Evolutionary conservation across 2,329 filamentous ascomycete species (phyloP).

Genomic region (Diplocarpon rosae): DNA sequence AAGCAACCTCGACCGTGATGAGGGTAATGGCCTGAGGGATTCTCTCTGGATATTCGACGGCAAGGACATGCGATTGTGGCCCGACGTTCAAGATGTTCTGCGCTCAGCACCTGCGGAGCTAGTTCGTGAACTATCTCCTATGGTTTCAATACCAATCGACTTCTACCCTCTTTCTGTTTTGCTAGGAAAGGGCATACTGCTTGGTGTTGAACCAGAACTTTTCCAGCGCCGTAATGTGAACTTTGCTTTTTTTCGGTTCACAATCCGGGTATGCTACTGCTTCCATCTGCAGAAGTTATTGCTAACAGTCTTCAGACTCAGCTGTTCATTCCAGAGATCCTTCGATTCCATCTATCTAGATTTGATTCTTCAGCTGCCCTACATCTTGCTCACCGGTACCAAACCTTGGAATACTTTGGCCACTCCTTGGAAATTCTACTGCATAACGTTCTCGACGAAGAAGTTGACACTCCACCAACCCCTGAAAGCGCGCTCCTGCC

Average conservation of each 20-base stretch:
- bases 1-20: constrained; percentile 12
- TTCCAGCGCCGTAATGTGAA: constrained; percentile 86
- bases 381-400: constrained; percentile 73
- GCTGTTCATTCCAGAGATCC: constrained; percentile 79
- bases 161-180: constrained; percentile 89
- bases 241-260: constrained; percentile 83
- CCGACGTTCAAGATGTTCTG: constrained; percentile 76
- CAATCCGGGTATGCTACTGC: constrained; percentile 58
- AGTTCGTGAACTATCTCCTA: constrained; percentile 57
- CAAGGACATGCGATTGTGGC: constrained; percentile 75
- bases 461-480: constrained; percentile 63
- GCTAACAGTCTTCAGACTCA: constrained; percentile 54
- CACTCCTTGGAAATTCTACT: constrained; percentile 87
- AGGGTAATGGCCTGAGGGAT: constrained; percentile 48
- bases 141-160: constrained; percentile 74
- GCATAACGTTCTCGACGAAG: constrained; percentile 87
- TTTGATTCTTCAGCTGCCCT: constrained; percentile 73
- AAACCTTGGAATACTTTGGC: constrained; percentile 79
- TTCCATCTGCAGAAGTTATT: not conserved
- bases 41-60: constrained; percentile 95
- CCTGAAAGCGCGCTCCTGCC: constrained; percentile 55
- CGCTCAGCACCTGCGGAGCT: constrained; percentile 55
- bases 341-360: constrained; percentile 66
- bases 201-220: constrained; percentile 85
- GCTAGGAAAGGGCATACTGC: constrained; percentile 77